These are phyloP conservation scores for Sphaerulina musiva DNA, from an alignment of 2,329 filamentous ascomycete species.

Conservation along the genomic window DNA sequence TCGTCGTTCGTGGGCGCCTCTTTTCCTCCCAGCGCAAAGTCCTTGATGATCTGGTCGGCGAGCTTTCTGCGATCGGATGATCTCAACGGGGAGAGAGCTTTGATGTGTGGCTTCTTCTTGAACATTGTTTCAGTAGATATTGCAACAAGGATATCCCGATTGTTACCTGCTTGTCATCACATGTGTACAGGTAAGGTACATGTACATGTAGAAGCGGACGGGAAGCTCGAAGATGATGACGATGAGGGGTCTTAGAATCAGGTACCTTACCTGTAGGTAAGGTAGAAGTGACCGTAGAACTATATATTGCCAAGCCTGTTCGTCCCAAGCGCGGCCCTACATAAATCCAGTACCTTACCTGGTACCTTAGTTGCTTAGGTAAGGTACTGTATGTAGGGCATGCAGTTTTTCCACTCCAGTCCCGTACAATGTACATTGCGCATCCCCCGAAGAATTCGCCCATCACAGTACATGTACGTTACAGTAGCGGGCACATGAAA, in stretches of 20 bases:
- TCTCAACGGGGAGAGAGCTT: slow-evolving; percentile 58
- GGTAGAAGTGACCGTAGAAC: too few relatives aligned
- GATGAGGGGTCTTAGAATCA: background rate
- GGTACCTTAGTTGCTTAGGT: too few relatives aligned
- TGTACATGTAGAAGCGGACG: background rate
- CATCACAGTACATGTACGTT: too few relatives aligned
- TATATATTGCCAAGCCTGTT: too few relatives aligned
- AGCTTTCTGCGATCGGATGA: slow-evolving; percentile 62
- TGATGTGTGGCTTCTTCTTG: slow-evolving; percentile 48
- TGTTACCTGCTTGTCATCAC: background rate
- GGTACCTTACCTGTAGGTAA: background rate
- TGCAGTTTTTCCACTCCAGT: too few relatives aligned
- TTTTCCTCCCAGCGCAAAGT: slow-evolving; percentile 36
- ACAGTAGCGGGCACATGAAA: too few relatives aligned
- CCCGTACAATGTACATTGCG: too few relatives aligned
- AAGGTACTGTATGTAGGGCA: too few relatives aligned
- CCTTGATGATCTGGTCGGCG: slow-evolving; percentile 60
- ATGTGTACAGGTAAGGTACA: background rate
- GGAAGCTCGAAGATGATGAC: background rate
- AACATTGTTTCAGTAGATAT: slow-evolving; percentile 28
- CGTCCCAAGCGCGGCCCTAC: too few relatives aligned
- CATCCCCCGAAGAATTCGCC: too few relatives aligned
- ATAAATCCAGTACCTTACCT: too few relatives aligned
- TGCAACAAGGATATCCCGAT: background rate
- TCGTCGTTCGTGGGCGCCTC: slow-evolving; percentile 28